Evolutionary conservation across 805 yeast species (phyloP).

Genomic region (Saccharomycopsis selenospora): DNA sequence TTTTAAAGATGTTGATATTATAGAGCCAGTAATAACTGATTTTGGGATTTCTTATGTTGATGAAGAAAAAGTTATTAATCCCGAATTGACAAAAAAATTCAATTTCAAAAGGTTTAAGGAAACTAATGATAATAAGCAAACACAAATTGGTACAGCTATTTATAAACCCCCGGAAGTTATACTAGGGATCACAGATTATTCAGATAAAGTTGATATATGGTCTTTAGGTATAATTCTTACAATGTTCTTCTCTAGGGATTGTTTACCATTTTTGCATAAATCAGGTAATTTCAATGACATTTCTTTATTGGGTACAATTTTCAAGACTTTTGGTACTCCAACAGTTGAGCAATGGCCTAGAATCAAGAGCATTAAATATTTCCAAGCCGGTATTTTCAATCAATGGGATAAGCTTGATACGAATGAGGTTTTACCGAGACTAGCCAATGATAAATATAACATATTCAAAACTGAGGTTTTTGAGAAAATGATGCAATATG

Average conservation of each 20-base stretch:
- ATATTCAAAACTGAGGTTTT: slow-evolving; percentile 26
- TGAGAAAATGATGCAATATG: slow-evolving; percentile 37
- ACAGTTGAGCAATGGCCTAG: slow-evolving; percentile 37
- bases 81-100: slow-evolving; percentile 22
- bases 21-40: slow-evolving; percentile 42
- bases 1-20: slow-evolving; percentile 29
- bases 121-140: slow-evolving; percentile 10
- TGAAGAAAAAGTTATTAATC: slow-evolving; percentile 24
- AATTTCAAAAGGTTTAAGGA: slow-evolving; percentile 5
- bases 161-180: slow-evolving; percentile 73
- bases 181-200: slow-evolving; percentile 50
- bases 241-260: slow-evolving; percentile 38
- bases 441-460: slow-evolving; percentile 19
- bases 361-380: slow-evolving; percentile 32
- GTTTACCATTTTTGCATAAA: slow-evolving; percentile 33
- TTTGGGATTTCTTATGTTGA: slow-evolving; percentile 55
- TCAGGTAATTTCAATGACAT: slow-evolving; percentile 46
- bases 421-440: slow-evolving; percentile 30
- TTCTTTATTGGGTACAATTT: slow-evolving; percentile 46
- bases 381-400: slow-evolving; percentile 29
- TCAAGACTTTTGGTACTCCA: slow-evolving; percentile 60
- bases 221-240: slow-evolving; percentile 56
- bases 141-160: slow-evolving; percentile 46
- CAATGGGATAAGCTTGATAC: slow-evolving; percentile 23
- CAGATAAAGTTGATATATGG: slow-evolving; percentile 62